A percentile compares a stretch with the other conserved stretches of the same genome.
Conservation (phyloP, 192 early-diverging fungal genomes). For the Phlyctochytrium bullatum region DNA sequence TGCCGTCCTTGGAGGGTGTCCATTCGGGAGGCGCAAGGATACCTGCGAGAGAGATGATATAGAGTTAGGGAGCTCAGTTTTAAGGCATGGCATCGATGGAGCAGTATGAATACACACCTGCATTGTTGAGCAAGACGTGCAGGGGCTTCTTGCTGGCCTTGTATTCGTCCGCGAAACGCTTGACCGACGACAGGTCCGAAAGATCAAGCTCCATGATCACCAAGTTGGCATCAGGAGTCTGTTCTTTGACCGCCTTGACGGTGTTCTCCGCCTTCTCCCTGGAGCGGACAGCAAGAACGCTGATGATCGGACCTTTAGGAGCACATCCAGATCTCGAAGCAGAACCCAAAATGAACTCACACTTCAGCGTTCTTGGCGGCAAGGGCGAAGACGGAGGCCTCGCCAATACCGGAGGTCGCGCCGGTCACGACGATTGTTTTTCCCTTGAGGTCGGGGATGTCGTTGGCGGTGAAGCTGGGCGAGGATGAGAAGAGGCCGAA, state of each 20-base stretch:
- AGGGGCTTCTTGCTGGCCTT: not conserved
- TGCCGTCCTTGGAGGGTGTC: slow-evolving; percentile 15
- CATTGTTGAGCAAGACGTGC: slow-evolving; percentile 19
- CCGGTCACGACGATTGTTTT: too few species aligned
- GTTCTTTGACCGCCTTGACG: slow-evolving; percentile 19
- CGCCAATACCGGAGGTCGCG: too few species aligned
- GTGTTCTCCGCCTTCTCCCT: slow-evolving; percentile 16
- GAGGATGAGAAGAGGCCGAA: too few species aligned
- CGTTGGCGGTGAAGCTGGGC: too few species aligned
- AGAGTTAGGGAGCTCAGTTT: not conserved
- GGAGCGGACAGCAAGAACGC: slow-evolving; percentile 19
- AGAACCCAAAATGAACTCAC: too few species aligned
- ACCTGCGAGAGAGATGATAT: slow-evolving; percentile 20
- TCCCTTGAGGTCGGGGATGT: too few species aligned
- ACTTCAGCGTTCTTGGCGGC: too few species aligned
- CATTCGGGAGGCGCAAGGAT: slow-evolving; percentile 52
- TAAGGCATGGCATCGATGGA: not conserved
- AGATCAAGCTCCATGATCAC: slow-evolving; percentile 43
- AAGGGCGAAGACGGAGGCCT: too few species aligned
- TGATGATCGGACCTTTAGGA: too few species aligned
- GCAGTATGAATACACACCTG: not conserved
- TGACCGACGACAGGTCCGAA: slow-evolving; percentile 22
- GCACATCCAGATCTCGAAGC: too few species aligned
- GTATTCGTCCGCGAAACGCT: not conserved
- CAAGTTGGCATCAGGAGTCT: slow-evolving; percentile 5